These are phyloP conservation scores for Blastomyces parvus DNA, from an alignment of 2,329 filamentous ascomycete species.

Conservation along the genomic window DNA sequence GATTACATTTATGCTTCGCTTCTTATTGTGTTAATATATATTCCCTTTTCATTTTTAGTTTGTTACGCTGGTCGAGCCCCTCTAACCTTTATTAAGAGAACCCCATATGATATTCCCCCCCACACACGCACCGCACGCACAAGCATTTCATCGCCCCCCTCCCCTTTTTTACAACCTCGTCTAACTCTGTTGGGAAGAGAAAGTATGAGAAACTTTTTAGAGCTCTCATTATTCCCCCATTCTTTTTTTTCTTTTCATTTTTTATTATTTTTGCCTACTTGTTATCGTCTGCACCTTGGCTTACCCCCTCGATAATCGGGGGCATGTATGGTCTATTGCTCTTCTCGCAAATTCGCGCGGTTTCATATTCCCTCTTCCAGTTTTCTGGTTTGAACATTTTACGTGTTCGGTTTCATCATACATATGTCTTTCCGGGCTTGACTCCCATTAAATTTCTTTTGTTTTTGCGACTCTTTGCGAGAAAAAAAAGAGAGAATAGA, in stretches of 20 bases:
- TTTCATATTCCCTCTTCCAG: background rate
- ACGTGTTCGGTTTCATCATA: slow-evolving; percentile 4
- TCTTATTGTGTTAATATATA: slow-evolving; percentile 5
- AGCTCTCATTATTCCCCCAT: background rate
- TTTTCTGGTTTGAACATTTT: background rate
- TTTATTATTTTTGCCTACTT: background rate
- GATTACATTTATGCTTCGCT: slow-evolving; percentile 4
- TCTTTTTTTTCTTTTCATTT: background rate
- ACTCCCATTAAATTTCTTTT: slow-evolving; percentile 2
- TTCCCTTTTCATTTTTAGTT: background rate
- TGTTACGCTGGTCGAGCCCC: background rate
- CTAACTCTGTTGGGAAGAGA: background rate
- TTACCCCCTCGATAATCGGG: background rate
- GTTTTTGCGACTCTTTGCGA: background rate
- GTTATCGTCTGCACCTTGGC: background rate
- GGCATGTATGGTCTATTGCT: slow-evolving; percentile 4
- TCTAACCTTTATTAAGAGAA: background rate
- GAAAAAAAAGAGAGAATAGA: background rate
- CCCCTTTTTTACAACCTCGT: background rate
- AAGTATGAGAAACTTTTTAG: background rate
- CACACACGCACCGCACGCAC: background rate
- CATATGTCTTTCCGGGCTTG: background rate
- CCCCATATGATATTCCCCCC: background rate
- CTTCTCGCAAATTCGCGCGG: background rate
- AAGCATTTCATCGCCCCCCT: background rate